A percentile compares a stretch with the other conserved stretches of the same genome.
These are phyloP conservation scores for Mucor velutinosus DNA, from an alignment of 371 early-diverging fungal genomes.

Conservation along the genomic window DNA sequence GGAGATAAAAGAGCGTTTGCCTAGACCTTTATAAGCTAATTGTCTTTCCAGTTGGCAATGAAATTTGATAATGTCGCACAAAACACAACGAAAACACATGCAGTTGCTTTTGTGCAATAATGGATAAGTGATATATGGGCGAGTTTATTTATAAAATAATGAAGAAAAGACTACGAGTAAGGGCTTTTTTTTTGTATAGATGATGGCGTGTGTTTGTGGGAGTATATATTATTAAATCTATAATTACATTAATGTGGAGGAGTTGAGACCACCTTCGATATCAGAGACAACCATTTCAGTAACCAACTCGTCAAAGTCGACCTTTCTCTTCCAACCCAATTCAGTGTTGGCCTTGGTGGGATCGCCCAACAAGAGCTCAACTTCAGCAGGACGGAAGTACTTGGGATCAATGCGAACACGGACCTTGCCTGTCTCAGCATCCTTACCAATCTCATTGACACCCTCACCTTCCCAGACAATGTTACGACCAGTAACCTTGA, in stretches of 20 bases:
- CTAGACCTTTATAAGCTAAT: not conserved
- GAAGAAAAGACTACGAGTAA: not conserved
- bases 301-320: slow-evolving; percentile 69
- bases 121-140: not conserved
- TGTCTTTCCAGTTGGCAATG: not conserved
- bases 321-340: slow-evolving; percentile 75
- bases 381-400: slow-evolving; percentile 88
- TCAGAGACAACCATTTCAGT: slow-evolving; percentile 76
- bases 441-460: slow-evolving; percentile 74
- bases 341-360: slow-evolving; percentile 73
- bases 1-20: not conserved
- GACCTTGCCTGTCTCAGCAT: slow-evolving; percentile 65
- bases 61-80: not conserved
- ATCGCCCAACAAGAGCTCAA: slow-evolving; percentile 80
- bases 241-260: slow-evolving; percentile 28
- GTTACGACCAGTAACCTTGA: slow-evolving; percentile 66
- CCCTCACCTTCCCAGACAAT: slow-evolving; percentile 83
- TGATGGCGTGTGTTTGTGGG: not conserved
- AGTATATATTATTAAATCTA: slow-evolving; percentile 7
- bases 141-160: not conserved
- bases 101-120: not conserved
- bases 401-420: slow-evolving; percentile 75
- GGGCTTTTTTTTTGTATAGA: not conserved
- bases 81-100: not conserved
- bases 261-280: slow-evolving; percentile 54